Base-by-base conservation (phyloP, 495 filamentous ascomycete genomes). In the Podospora pseudopauciseta region DNA sequence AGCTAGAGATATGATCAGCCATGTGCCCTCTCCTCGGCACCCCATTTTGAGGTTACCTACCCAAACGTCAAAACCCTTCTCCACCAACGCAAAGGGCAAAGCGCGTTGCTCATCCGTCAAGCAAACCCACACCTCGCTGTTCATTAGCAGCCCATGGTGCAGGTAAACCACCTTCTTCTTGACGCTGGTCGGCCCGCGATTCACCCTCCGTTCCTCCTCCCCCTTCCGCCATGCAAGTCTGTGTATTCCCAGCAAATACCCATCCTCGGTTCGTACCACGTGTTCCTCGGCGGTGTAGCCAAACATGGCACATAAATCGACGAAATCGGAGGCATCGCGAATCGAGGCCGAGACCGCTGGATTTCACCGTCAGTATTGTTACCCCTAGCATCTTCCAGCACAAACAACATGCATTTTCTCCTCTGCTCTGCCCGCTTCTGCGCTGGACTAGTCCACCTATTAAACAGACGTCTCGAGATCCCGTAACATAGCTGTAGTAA, bases 81-180 rank as follows among this genome's bases (percentile, higher is more conserved):
- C 94, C 0, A 97, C 94, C 57, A 99, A 82, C 67, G 89, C 85
- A 78, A 99, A 99, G 0, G 95, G 93, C 15, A 99, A 82, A 68
- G 88, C 92, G 65, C 93, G 85, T 77, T 96, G 86, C 70, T 88
- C 89, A 61, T 99, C 93, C 3, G 94, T 94, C 73, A 92, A 80
- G 75, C 92, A 96, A 20, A 97, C 92, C 95, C 95, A 99, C 23
- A 98, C 95, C 80, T 99, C 95, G 78, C 93, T 97, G 78, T 96
- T 97, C 95, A 99, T 99, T 67, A 99, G 84, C 64, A 99, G 83
- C 26, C 95, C 95, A 79, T 99, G 95, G 78, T 99, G 95, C 69
- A 99, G 81, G 78, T 98, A 99, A 9, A 97, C 90, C 11, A 97
- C 91, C 67, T 89, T 91, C 80, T 96, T 97, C 78, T 84, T 85